Base-by-base conservation (phyloP, 1,284 basidiomycete species). In the Ganoderma lucidum region DNA sequence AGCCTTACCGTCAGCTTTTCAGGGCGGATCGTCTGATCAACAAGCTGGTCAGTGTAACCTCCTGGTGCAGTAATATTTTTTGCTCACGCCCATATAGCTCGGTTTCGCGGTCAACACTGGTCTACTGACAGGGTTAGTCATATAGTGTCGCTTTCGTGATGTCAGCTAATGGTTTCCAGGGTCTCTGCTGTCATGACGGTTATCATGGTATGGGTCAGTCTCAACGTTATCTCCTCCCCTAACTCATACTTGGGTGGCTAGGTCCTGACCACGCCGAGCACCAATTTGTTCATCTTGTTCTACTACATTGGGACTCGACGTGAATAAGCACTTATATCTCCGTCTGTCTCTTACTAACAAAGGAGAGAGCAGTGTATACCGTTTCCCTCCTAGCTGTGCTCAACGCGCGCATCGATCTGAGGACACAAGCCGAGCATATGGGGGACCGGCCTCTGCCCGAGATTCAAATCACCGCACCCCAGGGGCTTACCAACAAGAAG, bases 11-110 rank as follows among this genome's bases (percentile, higher is more conserved):
- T 6, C 19, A 23, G 6, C 17, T 1, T 32, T 15, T 2, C 30
- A 72, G 71, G 2, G 71, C 69, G 6, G 69, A 72, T 19, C 71
- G 69, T 9, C 65, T 72, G 10, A 72, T 72, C 32, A 70, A 72
- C 55, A 68, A 65, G 60, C 65, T 72, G 59, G 71, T 72, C 23
- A 1, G 60, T 41, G 3, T 5, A 8, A n/a, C 19, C 19, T 6
- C 14, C 4, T 17, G 28, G 23, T 10, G 32, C 30, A 8, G 17
- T 6, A 35, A 8, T 14, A 19, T 56, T 6, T 6, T 10, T 53
- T 2, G 14, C 41, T 61, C 42, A 56, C 19, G 6, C 23, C n/a
- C n/a, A 19, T 28, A 1, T 12, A 19, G 17, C 10, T 45, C 12
- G 32, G 17, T 23, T 70, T 70, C 28, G 63, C 68, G 17, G 69